phyloP scores from a whole-genome alignment of 2,329 filamentous ascomycete genomes.

The Apiospora malaysiana region DNA sequence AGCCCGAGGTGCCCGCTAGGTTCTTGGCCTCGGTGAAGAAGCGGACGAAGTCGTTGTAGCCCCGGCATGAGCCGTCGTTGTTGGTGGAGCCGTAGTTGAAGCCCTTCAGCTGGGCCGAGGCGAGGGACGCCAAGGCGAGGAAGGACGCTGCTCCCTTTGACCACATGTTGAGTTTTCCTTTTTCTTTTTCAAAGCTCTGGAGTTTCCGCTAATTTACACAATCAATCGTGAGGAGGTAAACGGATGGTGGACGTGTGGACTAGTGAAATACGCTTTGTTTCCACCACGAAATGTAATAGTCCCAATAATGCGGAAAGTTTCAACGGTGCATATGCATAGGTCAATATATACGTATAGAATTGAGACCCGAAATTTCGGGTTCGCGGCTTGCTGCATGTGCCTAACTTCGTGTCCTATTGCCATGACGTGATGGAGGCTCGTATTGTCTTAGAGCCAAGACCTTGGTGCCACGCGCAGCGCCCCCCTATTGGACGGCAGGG shows the following conservation, averaged over 20 bases:
- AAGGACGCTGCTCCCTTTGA: background rate
- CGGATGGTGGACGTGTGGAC: too few species aligned
- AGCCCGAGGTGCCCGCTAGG: slow-evolving; percentile 43
- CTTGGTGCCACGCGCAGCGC: background rate
- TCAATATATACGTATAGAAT: background rate
- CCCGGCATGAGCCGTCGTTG: slow-evolving; percentile 45
- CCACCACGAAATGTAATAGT: too few species aligned
- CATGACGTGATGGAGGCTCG: slow-evolving; percentile 14
- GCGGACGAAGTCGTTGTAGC: slow-evolving; percentile 48
- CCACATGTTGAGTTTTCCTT: background rate
- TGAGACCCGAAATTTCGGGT: background rate
- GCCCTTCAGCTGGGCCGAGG: slow-evolving; percentile 38
- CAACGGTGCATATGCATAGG: background rate
- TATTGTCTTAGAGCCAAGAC: slow-evolving; percentile 13
- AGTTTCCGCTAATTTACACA: too few species aligned
- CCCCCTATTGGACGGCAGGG: background rate
- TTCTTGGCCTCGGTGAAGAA: slow-evolving; percentile 52
- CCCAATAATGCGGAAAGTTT: too few species aligned
- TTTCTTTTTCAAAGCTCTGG: background rate
- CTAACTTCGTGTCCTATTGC: background rate
- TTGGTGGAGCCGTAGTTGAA: slow-evolving; percentile 54
- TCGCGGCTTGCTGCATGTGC: background rate
- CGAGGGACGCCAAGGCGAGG: slow-evolving; percentile 24
- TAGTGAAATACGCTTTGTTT: too few species aligned
- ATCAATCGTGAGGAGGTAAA: too few species aligned